A percentile compares a stretch with the other conserved stretches of the same genome.
These are phyloP conservation scores for Chamaenerion angustifolium DNA, from an alignment of 345 rosid species.

Conservation along the genomic window DNA sequence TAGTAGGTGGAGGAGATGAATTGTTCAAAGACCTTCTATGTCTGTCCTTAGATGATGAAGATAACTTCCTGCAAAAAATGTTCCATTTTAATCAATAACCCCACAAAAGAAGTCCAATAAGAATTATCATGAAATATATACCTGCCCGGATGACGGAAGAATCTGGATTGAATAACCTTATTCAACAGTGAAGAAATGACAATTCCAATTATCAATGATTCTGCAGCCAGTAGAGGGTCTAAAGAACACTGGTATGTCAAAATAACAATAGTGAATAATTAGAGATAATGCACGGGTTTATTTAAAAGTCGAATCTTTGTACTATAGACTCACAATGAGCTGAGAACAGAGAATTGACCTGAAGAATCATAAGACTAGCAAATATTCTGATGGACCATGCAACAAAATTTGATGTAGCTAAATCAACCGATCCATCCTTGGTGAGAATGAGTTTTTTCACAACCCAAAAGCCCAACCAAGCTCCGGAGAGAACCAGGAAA, in stretches of 20 bases:
- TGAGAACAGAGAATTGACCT: conserved; percentile 28
- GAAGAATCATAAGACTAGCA: conserved; percentile 60
- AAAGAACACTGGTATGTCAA: conserved; percentile 45
- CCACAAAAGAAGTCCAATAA: not conserved
- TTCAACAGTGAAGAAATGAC: conserved; percentile 27
- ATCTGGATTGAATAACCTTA: conserved; percentile 30
- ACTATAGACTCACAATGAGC: no score
- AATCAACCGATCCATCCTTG: conserved; percentile 77
- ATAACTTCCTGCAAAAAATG: conserved; percentile 37
- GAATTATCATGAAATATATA: conserved; percentile 12
- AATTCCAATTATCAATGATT: conserved; percentile 41
- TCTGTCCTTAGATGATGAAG: conserved; percentile 20
- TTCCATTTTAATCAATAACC: conserved; percentile 8
- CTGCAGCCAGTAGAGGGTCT: conserved; percentile 67
- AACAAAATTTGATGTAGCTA: conserved; percentile 56
- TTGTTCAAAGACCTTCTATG: conserved; percentile 23
- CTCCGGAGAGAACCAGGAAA: conserved; percentile 69
- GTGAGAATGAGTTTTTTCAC: conserved; percentile 68
- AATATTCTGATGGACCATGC: conserved; percentile 66
- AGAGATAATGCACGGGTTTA: not conserved
- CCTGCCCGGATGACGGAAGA: conserved; percentile 37
- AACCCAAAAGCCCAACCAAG: conserved; percentile 94
- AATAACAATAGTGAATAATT: not conserved
- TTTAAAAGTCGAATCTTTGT: no score
- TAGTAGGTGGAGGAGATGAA: conserved; percentile 27